phyloP scores from a whole-genome alignment of 1,284 basidiomycete genomes.

The Agaricales sp. region DNA sequence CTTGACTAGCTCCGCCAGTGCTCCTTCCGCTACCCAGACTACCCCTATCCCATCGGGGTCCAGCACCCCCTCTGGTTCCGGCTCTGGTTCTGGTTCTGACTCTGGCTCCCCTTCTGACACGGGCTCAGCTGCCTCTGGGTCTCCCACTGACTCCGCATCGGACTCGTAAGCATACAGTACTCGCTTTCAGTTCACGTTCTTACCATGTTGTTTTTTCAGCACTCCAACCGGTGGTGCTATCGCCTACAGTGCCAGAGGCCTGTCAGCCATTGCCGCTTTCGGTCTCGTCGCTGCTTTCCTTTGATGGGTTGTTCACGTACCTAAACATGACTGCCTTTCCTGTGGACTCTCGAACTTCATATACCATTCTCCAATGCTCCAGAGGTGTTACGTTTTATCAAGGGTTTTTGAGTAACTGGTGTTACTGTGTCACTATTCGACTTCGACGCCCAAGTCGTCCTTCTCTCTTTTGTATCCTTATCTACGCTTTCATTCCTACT shows the following conservation, averaged over 20 bases:
- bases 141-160: constrained; percentile 7
- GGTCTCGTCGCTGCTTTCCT: constrained; percentile 30
- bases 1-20: constrained; percentile 20
- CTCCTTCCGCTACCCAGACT: constrained; percentile 10
- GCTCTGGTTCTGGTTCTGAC: constrained; percentile 4
- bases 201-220: background rate
- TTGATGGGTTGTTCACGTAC: constrained; percentile 13
- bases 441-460: background rate
- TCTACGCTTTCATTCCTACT: background rate
- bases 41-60: constrained; percentile 9
- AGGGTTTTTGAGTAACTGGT: background rate
- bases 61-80: constrained; percentile 4
- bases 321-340: no score
- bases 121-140: constrained; percentile 7
- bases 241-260: constrained; percentile 22
- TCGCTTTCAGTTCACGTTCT: no score
- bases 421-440: background rate
- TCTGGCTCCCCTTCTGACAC: constrained; percentile 9
- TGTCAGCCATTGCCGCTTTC: constrained; percentile 29
- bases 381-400: background rate
- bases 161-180: no score
- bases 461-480: background rate
- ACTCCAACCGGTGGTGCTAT: constrained; percentile 17
- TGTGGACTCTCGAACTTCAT: no score
- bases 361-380: no score